Conservation (phyloP, 352 stramenopile species). For the Phytophthora lateralis region DNA sequence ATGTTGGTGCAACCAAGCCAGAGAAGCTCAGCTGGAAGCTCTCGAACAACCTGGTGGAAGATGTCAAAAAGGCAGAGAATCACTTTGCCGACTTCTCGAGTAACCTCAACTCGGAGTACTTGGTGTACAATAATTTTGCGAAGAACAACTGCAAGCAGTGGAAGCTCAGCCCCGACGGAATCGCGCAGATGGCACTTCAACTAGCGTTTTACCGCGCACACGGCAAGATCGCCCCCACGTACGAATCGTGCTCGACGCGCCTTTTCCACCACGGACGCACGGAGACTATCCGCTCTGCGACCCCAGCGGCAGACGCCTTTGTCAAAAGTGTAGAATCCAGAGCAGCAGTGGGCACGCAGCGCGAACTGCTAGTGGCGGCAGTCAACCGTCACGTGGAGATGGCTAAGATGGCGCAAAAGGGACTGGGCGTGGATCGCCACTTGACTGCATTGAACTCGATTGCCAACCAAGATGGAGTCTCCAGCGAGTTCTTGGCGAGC, state of each 20-base stretch:
- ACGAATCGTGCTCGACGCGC: constrained; percentile 94
- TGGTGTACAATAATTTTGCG: constrained; percentile 89
- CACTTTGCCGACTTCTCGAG: constrained; percentile 68
- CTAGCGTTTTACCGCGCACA: constrained; percentile 87
- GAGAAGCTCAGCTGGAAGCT: constrained; percentile 74
- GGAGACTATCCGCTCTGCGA: constrained; percentile 91
- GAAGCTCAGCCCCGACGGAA: constrained; percentile 91
- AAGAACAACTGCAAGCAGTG: constrained; percentile 93
- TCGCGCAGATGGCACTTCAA: constrained; percentile 93
- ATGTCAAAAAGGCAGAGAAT: constrained; percentile 72
- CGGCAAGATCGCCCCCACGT: constrained; percentile 78
- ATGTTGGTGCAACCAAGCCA: constrained; percentile 46
- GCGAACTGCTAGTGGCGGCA: constrained; percentile 67
- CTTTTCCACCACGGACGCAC: constrained; percentile 91
- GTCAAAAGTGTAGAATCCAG: constrained; percentile 60
- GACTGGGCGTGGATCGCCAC: constrained; percentile 88
- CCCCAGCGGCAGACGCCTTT: constrained; percentile 73
- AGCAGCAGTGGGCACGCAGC: constrained; percentile 51
- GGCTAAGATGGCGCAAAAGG: constrained; percentile 89
- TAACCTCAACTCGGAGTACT: constrained; percentile 79
- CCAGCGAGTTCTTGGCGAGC: constrained; percentile 80
- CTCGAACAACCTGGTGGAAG: constrained; percentile 74
- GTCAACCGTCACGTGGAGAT: constrained; percentile 89
- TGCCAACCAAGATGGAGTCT: constrained; percentile 59
- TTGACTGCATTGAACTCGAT: constrained; percentile 83